Percentiles rank a stretch among this genome's conserved stretches.
Conservation (phyloP, 2,329 filamentous ascomycete species). For the Aspergillus sp. region DNA sequence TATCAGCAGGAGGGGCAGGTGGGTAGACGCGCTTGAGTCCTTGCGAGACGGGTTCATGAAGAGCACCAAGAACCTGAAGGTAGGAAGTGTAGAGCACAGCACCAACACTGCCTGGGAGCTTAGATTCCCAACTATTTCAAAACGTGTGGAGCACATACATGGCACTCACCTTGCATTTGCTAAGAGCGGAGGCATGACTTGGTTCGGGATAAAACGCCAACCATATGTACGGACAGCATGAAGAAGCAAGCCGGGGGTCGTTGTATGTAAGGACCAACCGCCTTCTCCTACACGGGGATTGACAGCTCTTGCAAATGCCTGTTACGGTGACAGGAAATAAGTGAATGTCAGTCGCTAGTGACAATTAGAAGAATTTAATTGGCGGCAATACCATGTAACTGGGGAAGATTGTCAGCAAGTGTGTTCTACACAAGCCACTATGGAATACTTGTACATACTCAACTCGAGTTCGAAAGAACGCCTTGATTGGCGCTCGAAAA, state of each 20-base stretch:
- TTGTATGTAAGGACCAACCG: conserved; percentile 53
- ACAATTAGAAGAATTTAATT: background rate
- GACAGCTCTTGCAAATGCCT: conserved; percentile 57
- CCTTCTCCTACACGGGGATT: conserved; percentile 44
- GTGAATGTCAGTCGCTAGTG: conserved; percentile 5
- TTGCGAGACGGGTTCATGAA: conserved; percentile 51
- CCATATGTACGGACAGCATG: conserved; percentile 55
- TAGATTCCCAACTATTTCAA: background rate
- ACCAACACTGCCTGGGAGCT: conserved; percentile 40
- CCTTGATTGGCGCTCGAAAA: conserved; percentile 82
- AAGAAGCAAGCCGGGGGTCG: conserved; percentile 53
- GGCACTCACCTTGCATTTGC: conserved; percentile 50
- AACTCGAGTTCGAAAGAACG: conserved; percentile 82
- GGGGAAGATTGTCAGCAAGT: conserved; percentile 13
- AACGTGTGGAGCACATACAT: background rate
- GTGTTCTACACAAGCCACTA: background rate
- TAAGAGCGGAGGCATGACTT: conserved; percentile 54
- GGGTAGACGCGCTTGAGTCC: conserved; percentile 53
- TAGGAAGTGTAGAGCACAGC: conserved; percentile 58
- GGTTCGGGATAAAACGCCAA: conserved; percentile 57
- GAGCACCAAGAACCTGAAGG: conserved; percentile 49
- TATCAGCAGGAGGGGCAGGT: conserved; percentile 45
- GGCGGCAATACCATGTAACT: conserved; percentile 44
- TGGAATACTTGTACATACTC: conserved; percentile 53
- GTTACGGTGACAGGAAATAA: conserved; percentile 5